A percentile compares a stretch with the other conserved stretches of the same genome.
phyloP scores from a whole-genome alignment of 768 basidiomycete species.

The Daedaleopsis sinensis region DNA sequence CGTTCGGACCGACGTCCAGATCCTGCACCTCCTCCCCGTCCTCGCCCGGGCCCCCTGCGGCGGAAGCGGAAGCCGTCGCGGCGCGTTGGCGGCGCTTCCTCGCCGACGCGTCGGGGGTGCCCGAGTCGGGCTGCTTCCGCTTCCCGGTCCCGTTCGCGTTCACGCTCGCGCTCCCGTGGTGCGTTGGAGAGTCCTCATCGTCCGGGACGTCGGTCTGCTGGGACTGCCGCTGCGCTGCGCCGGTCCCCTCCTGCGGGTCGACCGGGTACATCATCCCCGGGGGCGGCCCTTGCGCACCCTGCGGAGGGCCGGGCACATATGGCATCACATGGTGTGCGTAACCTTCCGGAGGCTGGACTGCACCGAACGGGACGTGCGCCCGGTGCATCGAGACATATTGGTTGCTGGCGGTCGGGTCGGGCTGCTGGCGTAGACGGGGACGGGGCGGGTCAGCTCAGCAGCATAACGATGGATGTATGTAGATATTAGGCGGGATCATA shows the following conservation, averaged over 20 bases:
- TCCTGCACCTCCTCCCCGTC: slow-evolving; percentile 17
- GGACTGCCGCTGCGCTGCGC: neutral
- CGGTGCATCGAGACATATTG: slow-evolving; percentile 18
- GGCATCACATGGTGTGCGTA: slow-evolving; percentile 22
- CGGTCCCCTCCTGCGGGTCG: neutral
- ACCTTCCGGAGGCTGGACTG: slow-evolving; percentile 4
- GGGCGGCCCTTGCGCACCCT: neutral
- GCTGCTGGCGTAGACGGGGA: slow-evolving; percentile 1
- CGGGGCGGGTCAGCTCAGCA: neutral
- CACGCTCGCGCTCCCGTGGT: neutral
- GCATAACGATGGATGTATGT: neutral
- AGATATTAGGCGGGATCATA: too few relatives aligned
- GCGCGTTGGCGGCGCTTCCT: slow-evolving; percentile 18
- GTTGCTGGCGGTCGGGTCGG: slow-evolving; percentile 3
- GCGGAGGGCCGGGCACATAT: slow-evolving; percentile 1
- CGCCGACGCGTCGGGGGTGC: neutral
- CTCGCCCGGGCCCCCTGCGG: neutral
- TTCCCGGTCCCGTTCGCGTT: slow-evolving; percentile 6
- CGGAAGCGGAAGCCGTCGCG: neutral
- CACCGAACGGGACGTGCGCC: neutral
- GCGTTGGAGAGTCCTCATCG: neutral
- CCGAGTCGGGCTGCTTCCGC: slow-evolving; percentile 22
- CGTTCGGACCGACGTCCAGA: slow-evolving; percentile 23
- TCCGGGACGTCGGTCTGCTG: neutral
- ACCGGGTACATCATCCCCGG: slow-evolving; percentile 6